Evolutionary conservation across 768 basidiomycete species (phyloP), one percentile per base, ranked within the genome.

Genomic region (Roridomyces roridus): DNA sequence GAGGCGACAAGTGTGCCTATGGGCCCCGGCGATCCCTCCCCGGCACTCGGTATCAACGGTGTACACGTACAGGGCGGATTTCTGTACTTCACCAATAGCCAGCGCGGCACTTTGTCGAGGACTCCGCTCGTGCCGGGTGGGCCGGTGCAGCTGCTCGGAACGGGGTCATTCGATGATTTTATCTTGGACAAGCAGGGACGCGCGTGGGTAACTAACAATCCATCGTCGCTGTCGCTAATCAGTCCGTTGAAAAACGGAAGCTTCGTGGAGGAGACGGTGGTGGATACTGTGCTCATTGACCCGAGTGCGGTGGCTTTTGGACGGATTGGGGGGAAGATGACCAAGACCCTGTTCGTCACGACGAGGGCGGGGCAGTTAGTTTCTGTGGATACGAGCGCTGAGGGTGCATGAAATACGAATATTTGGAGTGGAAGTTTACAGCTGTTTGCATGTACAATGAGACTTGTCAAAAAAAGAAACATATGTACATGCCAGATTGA

Each of bases 361-460:
- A 48, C 45, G 45, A 39, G 35, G 40, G 23, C 35, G 44, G 54
- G 54, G 39, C 54, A 55, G 46, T 39, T 68, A 9, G 55, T 61
- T 18, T 66, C 63, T 7, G 45, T 59, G 18, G 67, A 71, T 66
- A 68, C 69, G 4, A 51, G 40, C 50, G 40, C 40, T 29, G 37
- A 4, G 36, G 25, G 40, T 49, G 25, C 48, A 39, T 49, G 48
- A 49, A 21, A 35, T 40, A 40, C 48, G 28, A 39, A 24, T 49
- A 40, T n/a, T 49, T 49, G 48, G 37, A 28, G 40, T 40, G 37
- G 29, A 49, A 49, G 37, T 40, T 49, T 49, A 28, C 48, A 39
- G 48, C n/a, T n/a, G n/a, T n/a, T n/a, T n/a, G n/a, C n/a, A n/a
- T n/a, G n/a, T n/a, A n/a, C n/a, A n/a, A n/a, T n/a, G n/a, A n/a